Base-by-base conservation (phyloP, 371 early-diverging fungal genomes). In the Thermomucor indicae-seudaticae region DNA sequence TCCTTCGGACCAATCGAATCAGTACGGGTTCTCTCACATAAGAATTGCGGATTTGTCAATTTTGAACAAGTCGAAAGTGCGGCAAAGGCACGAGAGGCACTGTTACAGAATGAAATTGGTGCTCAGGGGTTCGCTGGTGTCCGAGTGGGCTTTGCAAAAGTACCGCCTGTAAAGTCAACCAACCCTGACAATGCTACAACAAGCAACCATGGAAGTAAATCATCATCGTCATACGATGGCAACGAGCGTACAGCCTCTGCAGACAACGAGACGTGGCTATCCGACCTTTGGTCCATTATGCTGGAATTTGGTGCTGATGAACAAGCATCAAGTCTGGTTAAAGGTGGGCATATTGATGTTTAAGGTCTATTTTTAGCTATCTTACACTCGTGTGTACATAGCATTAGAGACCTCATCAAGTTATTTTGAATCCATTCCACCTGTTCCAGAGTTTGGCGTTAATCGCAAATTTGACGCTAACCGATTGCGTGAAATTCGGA, bases 21-120 rank as follows among this genome's bases (percentile, higher is more conserved):
- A 5, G 91, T 92, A 17, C 85, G 98, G 8, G 93, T 97, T 1
- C 64, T 96, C 55, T 88, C 92, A 3, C 96, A 95, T 73, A 97
- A 97, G 65, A 95, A 91, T 64, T 97, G 96, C 63, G 97, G 95
- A 0, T 97, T 97, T 65, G 91, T 97, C 58, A 96, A 96, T 70
- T 97, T 95, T 73, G 88, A 86, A 23, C 67, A 67, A 27, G 75
- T 89, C 20, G 92, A 92, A 29, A 93, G 92, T 56, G 95, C 98
- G 1, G 81, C 93, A 31, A 75, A 79, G 20, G 97, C 97, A 22
- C 85, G 89, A 55, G 85, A 88, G 53, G 84, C 83, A 16, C 82
- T 95, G 78, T 85, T 95, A 53, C 91, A 91, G 29, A 85, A 86
- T 49, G 89, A 94, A 43, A 78, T 92, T 51, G 83, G 79, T 59